These are phyloP conservation scores for Calocera cornea DNA, from an alignment of 768 basidiomycete species.

Conservation along the genomic window DNA sequence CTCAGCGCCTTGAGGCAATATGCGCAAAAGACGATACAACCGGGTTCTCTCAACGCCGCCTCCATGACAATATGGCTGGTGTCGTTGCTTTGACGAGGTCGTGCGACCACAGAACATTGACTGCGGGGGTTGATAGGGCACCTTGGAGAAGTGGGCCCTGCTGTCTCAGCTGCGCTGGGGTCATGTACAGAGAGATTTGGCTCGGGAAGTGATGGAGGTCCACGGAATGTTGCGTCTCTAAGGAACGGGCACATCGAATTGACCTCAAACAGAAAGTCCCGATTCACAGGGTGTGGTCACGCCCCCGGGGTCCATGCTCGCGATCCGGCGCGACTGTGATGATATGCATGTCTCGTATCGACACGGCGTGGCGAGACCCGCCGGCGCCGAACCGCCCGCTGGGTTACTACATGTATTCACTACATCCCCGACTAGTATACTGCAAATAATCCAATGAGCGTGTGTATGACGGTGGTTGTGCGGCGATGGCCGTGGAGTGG, in stretches of 20 bases:
- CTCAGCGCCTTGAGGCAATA: no score
- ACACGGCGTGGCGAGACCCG: no score
- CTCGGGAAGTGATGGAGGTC: background rate
- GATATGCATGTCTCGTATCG: no score
- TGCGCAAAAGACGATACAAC: no score
- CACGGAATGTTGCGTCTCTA: slow-evolving; percentile 1
- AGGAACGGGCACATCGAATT: background rate
- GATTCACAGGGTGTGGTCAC: background rate
- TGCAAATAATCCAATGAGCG: background rate
- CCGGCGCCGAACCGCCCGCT: no score
- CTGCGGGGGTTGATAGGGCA: no score
- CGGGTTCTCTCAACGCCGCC: no score
- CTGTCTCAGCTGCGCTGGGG: background rate
- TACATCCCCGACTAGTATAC: background rate
- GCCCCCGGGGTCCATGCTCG: background rate
- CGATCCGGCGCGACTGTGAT: no score
- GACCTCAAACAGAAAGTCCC: background rate
- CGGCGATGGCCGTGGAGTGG: background rate
- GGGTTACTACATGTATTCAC: background rate
- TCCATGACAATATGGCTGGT: no score
- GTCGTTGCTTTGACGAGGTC: no score
- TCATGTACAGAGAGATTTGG: background rate
- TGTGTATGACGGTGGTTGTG: background rate
- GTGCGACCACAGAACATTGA: no score
- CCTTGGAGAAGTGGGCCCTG: background rate